Conservation (phyloP, 2,329 filamentous ascomycete genomes). For the Didymella segeticola region DNA sequence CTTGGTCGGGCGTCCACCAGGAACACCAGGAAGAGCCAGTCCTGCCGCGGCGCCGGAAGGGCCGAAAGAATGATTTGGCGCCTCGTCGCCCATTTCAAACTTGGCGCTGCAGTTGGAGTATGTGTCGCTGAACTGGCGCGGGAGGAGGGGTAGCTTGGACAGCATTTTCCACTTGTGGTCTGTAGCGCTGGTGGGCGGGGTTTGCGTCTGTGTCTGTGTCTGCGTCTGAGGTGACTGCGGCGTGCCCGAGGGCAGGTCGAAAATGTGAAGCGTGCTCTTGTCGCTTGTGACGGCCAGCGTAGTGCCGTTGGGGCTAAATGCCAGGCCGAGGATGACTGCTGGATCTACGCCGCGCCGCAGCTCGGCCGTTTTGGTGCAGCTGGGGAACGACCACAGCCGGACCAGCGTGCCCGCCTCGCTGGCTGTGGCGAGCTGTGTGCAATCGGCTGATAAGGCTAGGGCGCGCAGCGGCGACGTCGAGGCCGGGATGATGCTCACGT, state of each 20-base stretch:
- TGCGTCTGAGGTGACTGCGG: constrained; percentile 1
- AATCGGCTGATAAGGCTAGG: constrained; percentile 79
- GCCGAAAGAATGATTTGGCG: constrained; percentile 34
- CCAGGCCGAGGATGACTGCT: constrained; percentile 84
- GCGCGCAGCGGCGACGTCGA: constrained; percentile 82
- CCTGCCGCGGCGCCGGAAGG: constrained; percentile 47
- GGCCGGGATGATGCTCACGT: constrained; percentile 92
- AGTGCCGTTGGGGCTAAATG: constrained; percentile 81
- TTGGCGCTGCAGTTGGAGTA: constrained; percentile 83
- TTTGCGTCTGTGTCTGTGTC: not conserved
- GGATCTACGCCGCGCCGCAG: constrained; percentile 87
- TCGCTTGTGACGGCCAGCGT: constrained; percentile 92
- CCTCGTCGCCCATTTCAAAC: constrained; percentile 88
- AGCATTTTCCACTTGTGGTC: constrained; percentile 80
- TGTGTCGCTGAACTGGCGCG: constrained; percentile 84
- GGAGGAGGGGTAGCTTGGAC: constrained; percentile 82
- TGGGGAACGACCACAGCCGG: constrained; percentile 81
- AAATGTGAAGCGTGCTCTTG: constrained; percentile 94
- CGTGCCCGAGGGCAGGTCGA: constrained; percentile 72
- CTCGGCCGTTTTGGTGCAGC: constrained; percentile 81
- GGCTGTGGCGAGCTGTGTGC: constrained; percentile 83
- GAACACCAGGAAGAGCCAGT: constrained; percentile 60
- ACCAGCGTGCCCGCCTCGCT: constrained; percentile 93
- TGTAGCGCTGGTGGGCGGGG: constrained; percentile 25
- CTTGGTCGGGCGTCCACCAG: constrained; percentile 70